Percentiles rank a stretch among this genome's conserved stretches.
Evolutionary conservation across 179 eudicot species (phyloP).

Genomic region (Sideroxylon spinosum): DNA sequence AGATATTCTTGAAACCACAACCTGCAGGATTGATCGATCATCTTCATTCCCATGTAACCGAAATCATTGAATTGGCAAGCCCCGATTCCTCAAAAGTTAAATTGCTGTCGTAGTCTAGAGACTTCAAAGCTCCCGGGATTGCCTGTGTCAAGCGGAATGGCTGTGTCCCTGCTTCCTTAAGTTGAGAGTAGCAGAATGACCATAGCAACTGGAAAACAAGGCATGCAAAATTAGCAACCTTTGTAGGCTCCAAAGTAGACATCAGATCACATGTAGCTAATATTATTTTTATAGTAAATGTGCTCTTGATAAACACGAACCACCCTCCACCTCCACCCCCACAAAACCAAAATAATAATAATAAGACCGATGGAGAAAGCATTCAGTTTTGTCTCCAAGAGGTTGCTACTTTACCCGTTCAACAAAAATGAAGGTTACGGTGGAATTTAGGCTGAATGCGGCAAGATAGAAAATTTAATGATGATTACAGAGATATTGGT

Average conservation of each 20-base stretch:
- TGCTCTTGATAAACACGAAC: not conserved
- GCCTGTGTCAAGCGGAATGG: slow-evolving; percentile 68
- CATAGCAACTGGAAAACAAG: slow-evolving; percentile 66
- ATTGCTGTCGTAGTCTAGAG: slow-evolving; percentile 51
- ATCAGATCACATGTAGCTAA: not conserved
- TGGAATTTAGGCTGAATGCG: not conserved
- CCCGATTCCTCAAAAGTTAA: slow-evolving; percentile 75
- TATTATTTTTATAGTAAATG: not conserved
- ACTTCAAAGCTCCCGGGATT: slow-evolving; percentile 73
- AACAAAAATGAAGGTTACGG: not conserved
- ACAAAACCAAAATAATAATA: not conserved
- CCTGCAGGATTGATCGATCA: not conserved
- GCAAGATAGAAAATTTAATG: not conserved
- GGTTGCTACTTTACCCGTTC: not conserved
- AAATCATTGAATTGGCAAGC: slow-evolving; percentile 85
- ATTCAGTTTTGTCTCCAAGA: not conserved
- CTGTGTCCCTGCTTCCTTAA: slow-evolving; percentile 48
- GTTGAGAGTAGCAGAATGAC: slow-evolving; percentile 83
- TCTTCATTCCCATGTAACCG: slow-evolving; percentile 69
- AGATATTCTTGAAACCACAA: not conserved
- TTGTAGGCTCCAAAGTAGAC: not conserved
- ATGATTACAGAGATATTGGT: not conserved
- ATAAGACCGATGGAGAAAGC: not conserved
- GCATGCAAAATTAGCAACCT: not conserved
- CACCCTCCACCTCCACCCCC: not conserved